phyloP scores from a whole-genome alignment of 306 rosid genomes.

The Quillaja saponaria region DNA sequence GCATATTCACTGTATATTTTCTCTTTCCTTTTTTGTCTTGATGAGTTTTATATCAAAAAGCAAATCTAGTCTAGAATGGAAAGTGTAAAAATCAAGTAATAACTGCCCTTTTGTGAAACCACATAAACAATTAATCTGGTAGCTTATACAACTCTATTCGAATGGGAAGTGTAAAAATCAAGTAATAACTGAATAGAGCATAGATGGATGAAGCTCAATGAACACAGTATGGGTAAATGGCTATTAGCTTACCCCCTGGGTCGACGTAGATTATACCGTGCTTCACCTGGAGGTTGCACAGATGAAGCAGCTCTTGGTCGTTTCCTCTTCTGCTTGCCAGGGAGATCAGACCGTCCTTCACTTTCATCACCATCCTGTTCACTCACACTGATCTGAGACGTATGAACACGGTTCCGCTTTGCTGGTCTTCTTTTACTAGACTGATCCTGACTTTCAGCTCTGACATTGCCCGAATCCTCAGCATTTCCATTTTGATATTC shows the following conservation, averaged over 20 bases:
- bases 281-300: slow-evolving; percentile 52
- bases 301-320: slow-evolving; percentile 55
- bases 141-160: too few relatives aligned
- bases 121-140: too few relatives aligned
- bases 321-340: slow-evolving; percentile 60
- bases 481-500: slow-evolving; percentile 67
- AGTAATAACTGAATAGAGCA: too few relatives aligned
- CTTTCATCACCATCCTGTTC: slow-evolving; percentile 60
- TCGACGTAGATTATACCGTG: slow-evolving; percentile 82
- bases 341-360: slow-evolving; percentile 71
- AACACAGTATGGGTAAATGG: too few relatives aligned
- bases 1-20: too few relatives aligned
- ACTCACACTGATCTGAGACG: slow-evolving; percentile 58
- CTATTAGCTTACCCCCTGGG: slow-evolving; percentile 69
- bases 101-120: too few relatives aligned
- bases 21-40: too few relatives aligned
- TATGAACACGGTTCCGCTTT: slow-evolving; percentile 53
- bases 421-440: slow-evolving; percentile 38
- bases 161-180: too few relatives aligned
- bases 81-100: too few relatives aligned
- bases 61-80: too few relatives aligned
- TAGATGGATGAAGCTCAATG: too few relatives aligned
- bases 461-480: slow-evolving; percentile 58
- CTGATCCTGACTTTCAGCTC: slow-evolving; percentile 56
- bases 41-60: too few relatives aligned